These are phyloP conservation scores for Ascochyta clinopodiicola DNA, from an alignment of 2,329 filamentous ascomycete species.

Conservation along the genomic window DNA sequence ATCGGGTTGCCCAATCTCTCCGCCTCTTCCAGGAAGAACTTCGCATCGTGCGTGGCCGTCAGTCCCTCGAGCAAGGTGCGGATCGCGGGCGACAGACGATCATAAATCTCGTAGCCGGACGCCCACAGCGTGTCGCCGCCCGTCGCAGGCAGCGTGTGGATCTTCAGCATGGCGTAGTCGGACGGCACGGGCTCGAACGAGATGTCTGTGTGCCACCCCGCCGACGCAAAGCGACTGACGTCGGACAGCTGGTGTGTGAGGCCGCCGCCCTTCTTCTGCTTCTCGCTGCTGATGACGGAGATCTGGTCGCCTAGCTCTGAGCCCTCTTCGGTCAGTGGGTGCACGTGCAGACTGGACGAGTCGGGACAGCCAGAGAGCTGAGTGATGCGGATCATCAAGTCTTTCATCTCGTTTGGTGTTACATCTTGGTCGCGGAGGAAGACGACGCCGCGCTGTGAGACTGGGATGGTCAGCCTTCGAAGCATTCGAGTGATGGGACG, in stretches of 20 bases:
- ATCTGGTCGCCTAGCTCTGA: slow-evolving; percentile 49
- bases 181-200: slow-evolving; percentile 51
- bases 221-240: slow-evolving; percentile 48
- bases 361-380: slow-evolving; percentile 58
- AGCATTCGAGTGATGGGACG: background rate
- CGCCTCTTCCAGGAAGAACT: slow-evolving; percentile 39
- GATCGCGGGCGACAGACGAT: slow-evolving; percentile 57
- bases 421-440: slow-evolving; percentile 69
- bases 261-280: slow-evolving; percentile 40
- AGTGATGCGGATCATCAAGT: slow-evolving; percentile 66
- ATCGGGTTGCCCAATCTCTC: slow-evolving; percentile 36
- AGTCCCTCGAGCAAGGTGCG: slow-evolving; percentile 57
- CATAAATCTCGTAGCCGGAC: slow-evolving; percentile 56
- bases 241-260: slow-evolving; percentile 53
- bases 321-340: slow-evolving; percentile 55
- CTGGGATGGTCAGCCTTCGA: slow-evolving; percentile 45
- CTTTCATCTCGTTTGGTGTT: slow-evolving; percentile 67
- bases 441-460: slow-evolving; percentile 72
- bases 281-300: slow-evolving; percentile 48
- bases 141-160: slow-evolving; percentile 43
- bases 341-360: slow-evolving; percentile 37
- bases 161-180: slow-evolving; percentile 49
- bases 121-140: slow-evolving; percentile 49
- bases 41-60: slow-evolving; percentile 53
- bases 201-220: slow-evolving; percentile 61